Percentiles rank a stretch among this genome's conserved stretches.
These are phyloP conservation scores for Paulownia fortunei DNA, from an alignment of 257 asterid genomes.

Conservation along the genomic window DNA sequence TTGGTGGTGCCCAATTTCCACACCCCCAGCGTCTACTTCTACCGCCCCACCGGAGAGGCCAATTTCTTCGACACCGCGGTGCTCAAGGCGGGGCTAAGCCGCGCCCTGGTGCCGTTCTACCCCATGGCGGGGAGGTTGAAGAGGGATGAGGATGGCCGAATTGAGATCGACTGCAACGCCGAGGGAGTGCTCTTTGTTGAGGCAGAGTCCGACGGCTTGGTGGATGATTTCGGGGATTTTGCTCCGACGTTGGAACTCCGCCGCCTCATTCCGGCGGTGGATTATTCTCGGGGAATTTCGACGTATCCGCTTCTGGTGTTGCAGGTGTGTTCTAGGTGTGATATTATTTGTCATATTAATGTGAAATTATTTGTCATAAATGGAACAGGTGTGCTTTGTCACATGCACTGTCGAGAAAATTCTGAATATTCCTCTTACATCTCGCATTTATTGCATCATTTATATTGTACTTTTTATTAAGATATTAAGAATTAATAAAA, in stretches of 20 bases:
- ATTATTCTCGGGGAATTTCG: constrained; percentile 68
- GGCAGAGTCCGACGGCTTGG: constrained; percentile 71
- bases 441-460: neutral
- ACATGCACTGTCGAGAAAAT: neutral
- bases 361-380: neutral
- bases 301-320: constrained; percentile 70
- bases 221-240: constrained; percentile 83
- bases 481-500: neutral
- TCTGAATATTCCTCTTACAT: neutral
- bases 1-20: constrained; percentile 97
- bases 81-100: constrained; percentile 75
- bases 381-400: neutral
- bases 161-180: constrained; percentile 62
- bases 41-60: constrained; percentile 62
- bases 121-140: constrained; percentile 97
- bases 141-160: constrained; percentile 93
- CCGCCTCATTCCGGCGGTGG: constrained; percentile 84
- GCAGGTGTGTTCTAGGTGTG: constrained; percentile 55
- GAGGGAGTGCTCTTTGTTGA: constrained; percentile 73
- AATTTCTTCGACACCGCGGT: constrained; percentile 68
- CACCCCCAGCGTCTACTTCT: constrained; percentile 96
- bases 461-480: neutral
- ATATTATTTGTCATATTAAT: neutral
- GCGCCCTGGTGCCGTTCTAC: constrained; percentile 86
- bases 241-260: constrained; percentile 88